Conservation (phyloP, 2,329 filamentous ascomycete genomes). For the Aspergillus sp. region DNA sequence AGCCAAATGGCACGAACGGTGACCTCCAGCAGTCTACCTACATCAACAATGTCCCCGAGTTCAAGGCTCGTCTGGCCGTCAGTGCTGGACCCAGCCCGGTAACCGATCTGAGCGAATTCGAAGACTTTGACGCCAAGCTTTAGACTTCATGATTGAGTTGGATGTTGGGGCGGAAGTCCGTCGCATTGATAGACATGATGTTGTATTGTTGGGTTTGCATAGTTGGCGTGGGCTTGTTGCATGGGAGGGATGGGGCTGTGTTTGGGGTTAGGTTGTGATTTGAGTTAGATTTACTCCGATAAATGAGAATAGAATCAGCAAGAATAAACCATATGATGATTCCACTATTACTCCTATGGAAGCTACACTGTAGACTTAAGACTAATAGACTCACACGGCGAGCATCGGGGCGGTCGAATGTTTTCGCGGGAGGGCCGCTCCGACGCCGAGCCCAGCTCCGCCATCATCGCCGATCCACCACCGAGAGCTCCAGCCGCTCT, state of each 20-base stretch:
- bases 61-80: constrained; percentile 73
- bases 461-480: not conserved
- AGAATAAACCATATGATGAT: not conserved
- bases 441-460: constrained; percentile 2
- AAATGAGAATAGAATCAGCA: not conserved
- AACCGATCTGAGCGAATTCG: constrained; percentile 77
- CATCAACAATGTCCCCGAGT: constrained; percentile 77
- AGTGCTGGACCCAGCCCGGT: constrained; percentile 72
- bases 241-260: not conserved
- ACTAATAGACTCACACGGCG: not conserved
- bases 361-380: no score
- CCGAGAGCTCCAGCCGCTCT: not conserved
- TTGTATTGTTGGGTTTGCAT: not conserved
- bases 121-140: constrained; percentile 81
- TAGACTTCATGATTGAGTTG: constrained; percentile 41
- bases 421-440: constrained; percentile 24
- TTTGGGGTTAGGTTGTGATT: not conserved
- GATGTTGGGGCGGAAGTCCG: not conserved
- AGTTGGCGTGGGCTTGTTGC: not conserved
- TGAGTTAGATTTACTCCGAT: not conserved
- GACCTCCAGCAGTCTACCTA: constrained; percentile 50
- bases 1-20: constrained; percentile 30
- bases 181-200: not conserved
- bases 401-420: constrained; percentile 27
- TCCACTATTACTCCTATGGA: not conserved